These are phyloP conservation scores for Bipolaris gigantea DNA, from an alignment of 2,329 filamentous ascomycete species.

Conservation along the genomic window DNA sequence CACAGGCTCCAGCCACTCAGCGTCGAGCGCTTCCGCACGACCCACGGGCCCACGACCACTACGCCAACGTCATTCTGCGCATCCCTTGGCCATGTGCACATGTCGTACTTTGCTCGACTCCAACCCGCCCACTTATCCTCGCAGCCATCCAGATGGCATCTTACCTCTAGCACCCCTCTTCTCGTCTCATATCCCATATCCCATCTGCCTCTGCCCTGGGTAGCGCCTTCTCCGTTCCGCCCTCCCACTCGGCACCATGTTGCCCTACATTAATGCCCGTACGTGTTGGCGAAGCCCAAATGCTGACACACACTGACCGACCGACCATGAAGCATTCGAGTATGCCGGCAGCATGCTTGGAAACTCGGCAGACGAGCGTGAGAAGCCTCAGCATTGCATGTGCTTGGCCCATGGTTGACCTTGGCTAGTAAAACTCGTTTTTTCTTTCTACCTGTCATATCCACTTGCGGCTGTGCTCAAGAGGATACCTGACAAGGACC, in stretches of 20 bases:
- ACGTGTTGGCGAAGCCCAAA: slow-evolving; percentile 31
- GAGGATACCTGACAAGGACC: slow-evolving; percentile 81
- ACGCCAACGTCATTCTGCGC: slow-evolving; percentile 14
- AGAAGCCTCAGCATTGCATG: slow-evolving; percentile 19
- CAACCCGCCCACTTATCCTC: slow-evolving; percentile 7
- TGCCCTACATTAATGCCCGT: slow-evolving; percentile 67
- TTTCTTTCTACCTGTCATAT: slow-evolving; percentile 88
- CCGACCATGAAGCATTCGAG: slow-evolving; percentile 57
- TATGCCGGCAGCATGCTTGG: slow-evolving; percentile 61
- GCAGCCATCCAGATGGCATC: not conserved
- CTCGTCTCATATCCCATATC: not conserved
- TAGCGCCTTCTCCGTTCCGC: not conserved
- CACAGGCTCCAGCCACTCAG: slow-evolving; percentile 10
- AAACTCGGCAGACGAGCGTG: slow-evolving; percentile 67
- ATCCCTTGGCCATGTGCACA: not conserved
- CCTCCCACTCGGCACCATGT: slow-evolving; percentile 50
- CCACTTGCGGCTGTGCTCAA: slow-evolving; percentile 88
- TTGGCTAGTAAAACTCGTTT: slow-evolving; percentile 83
- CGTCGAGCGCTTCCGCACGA: slow-evolving; percentile 10
- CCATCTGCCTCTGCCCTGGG: not conserved
- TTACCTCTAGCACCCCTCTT: not conserved
- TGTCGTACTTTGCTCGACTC: not conserved
- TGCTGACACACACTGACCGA: not conserved
- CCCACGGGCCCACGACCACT: not conserved
- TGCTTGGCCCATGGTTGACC: slow-evolving; percentile 12